These are phyloP conservation scores for Allium sativum DNA, from an alignment of 106 monocot species.

Conservation along the genomic window DNA sequence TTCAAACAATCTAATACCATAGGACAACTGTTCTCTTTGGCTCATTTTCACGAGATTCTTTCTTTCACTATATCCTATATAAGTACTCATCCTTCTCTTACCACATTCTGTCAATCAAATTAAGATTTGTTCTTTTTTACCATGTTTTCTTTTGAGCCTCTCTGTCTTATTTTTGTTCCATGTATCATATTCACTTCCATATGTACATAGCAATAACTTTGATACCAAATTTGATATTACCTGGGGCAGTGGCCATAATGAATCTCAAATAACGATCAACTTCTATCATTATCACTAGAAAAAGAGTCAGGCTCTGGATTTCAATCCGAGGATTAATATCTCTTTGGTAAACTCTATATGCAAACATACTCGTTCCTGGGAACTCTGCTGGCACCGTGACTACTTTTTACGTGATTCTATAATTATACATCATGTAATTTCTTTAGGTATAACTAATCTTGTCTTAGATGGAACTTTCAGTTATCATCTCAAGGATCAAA, in stretches of 20 bases:
- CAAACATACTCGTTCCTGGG: constrained; percentile 13
- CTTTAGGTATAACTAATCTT: background rate
- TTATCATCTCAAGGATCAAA: constrained; percentile 15
- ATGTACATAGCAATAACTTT: background rate
- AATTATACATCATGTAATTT: background rate
- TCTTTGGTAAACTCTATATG: constrained; percentile 16
- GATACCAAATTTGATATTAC: constrained; percentile 9
- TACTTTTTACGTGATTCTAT: constrained; percentile 7
- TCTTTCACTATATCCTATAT: too few species aligned
- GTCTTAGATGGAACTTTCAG: background rate
- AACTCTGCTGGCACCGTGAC: constrained; percentile 20
- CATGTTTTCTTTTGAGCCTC: background rate
- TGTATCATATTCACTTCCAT: too few species aligned
- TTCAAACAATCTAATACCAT: too few species aligned
- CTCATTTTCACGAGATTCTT: too few species aligned
- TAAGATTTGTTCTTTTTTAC: too few species aligned
- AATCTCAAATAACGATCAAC: constrained; percentile 9
- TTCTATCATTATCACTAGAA: constrained; percentile 12
- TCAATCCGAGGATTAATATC: constrained; percentile 13
- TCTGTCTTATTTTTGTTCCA: too few species aligned
- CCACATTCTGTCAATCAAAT: too few species aligned
- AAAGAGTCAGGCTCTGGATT: constrained; percentile 13
- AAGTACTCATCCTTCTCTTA: too few species aligned
- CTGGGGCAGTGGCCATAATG: constrained; percentile 7
- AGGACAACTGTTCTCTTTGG: too few species aligned